Evolutionary conservation across 2,329 filamentous ascomycete species (phyloP), one percentile per base, ranked within the genome.

Genomic region (Neocatenulostroma microsporum): DNA sequence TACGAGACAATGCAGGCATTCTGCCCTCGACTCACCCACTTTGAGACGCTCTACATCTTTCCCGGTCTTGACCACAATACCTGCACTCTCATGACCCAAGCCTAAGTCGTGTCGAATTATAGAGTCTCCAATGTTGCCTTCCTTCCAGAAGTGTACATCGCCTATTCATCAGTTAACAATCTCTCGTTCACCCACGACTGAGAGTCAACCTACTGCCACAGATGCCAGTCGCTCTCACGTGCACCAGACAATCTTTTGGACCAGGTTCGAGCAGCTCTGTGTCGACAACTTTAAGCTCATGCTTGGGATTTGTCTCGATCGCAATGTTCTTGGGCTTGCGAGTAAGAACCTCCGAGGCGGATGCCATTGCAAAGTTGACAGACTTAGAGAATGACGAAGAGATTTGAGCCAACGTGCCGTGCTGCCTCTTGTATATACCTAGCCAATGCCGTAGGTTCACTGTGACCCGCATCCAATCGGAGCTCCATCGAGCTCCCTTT

Each of bases 211-310:
- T 30, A 10, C 36, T 43, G 14, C 56, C 56, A 27, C 56, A 59
- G 15, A 59, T 57, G 9, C 55, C 55, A 7, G 56, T 59, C 4
- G 55, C 55, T 20, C 52, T 40, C 10, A 59, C 49, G 36, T 55
- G 54, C 10, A 59, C 41, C 5, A 58, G 42, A 36, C 53, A 55
- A 17, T 57, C 54, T 18, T 51, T 38, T 10, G 52, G 45, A 7
- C 46, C 47, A 1, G 51, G 54, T 17, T 45, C 40, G 2, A 54
- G 55, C 10, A 48, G 42, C 3, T 47, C 40, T 13, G 34, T 29
- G 5, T 52, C 37, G 24, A 49, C 27, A 13, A 58, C 26, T 27
- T 53, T 44, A 17, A 60, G 44, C 4, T 54, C 48, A 33, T 60
- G 57, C n/a, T 42, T 19, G 1, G 55, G 53, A 32, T 53, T 56